These are phyloP conservation scores for Talaromyces islandicus DNA, from an alignment of 2,329 filamentous ascomycete genomes.

Conservation along the genomic window DNA sequence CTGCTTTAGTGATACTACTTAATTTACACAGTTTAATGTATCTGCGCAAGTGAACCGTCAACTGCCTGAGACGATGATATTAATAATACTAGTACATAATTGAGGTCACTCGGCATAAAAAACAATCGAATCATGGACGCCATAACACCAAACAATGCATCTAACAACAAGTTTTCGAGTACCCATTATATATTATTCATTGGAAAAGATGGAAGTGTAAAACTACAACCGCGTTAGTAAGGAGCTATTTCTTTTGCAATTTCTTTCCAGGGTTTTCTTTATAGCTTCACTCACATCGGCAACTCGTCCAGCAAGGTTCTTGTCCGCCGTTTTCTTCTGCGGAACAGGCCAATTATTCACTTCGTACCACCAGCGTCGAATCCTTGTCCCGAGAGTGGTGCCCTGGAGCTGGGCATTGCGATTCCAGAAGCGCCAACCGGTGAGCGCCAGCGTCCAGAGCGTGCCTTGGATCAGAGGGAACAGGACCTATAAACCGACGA, in stretches of 20 bases:
- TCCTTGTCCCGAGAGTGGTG: slow-evolving; percentile 65
- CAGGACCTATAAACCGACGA: slow-evolving; percentile 54
- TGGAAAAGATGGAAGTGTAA: slow-evolving; percentile 10
- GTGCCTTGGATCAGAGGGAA: slow-evolving; percentile 84
- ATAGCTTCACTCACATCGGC: slow-evolving; percentile 32
- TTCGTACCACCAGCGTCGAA: slow-evolving; percentile 89
- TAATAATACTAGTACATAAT: background rate
- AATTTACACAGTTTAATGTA: background rate
- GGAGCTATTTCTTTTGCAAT: background rate
- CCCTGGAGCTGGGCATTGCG: slow-evolving; percentile 70
- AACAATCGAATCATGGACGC: background rate
- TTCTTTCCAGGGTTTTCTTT: background rate
- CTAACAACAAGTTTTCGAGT: background rate
- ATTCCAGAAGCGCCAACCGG: slow-evolving; percentile 90
- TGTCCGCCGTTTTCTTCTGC: slow-evolving; percentile 8
- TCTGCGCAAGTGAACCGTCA: background rate
- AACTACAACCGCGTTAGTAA: slow-evolving; percentile 3
- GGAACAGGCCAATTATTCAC: slow-evolving; percentile 81
- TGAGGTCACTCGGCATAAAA: background rate
- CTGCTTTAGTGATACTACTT: background rate
- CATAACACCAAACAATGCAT: background rate
- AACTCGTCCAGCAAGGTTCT: slow-evolving; percentile 5
- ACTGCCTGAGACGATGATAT: background rate
- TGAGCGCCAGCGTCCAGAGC: slow-evolving; percentile 77
- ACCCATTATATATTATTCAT: slow-evolving; percentile 2